These are phyloP conservation scores for Pestalotiopsis sp. DNA, from an alignment of 2,329 filamentous ascomycete species.

Conservation along the genomic window DNA sequence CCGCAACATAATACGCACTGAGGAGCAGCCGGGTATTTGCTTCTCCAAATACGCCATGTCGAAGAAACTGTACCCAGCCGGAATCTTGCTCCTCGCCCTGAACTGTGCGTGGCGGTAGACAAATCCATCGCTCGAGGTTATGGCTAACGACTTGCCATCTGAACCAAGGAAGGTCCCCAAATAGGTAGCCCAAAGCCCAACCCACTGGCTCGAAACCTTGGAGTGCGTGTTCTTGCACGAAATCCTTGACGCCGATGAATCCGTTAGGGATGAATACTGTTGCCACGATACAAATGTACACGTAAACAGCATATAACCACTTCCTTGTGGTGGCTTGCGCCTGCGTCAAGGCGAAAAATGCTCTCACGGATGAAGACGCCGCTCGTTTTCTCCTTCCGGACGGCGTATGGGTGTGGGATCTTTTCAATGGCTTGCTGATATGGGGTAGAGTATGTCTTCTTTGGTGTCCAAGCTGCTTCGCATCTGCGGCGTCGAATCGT, in stretches of 20 bases:
- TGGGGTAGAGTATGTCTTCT: constrained; percentile 59
- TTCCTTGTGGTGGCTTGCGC: constrained; percentile 76
- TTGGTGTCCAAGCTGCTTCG: constrained; percentile 17
- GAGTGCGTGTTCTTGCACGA: constrained; percentile 71
- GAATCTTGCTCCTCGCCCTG: constrained; percentile 43
- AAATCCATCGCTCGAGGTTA: constrained; percentile 76
- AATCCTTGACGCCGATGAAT: constrained; percentile 66
- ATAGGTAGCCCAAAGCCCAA: constrained; percentile 88
- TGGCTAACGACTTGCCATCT: constrained; percentile 71
- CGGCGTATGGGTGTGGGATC: constrained; percentile 56
- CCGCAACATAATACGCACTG: constrained; percentile 70
- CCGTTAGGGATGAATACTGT: constrained; percentile 62
- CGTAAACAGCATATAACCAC: constrained; percentile 81
- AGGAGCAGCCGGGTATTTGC: constrained; percentile 83
- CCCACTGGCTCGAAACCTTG: constrained; percentile 79
- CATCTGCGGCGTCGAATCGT: constrained; percentile 16
- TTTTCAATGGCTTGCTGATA: constrained; percentile 34
- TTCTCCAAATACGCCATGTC: constrained; percentile 67
- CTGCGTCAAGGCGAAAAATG: constrained; percentile 80
- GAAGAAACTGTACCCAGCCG: constrained; percentile 69
- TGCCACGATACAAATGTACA: constrained; percentile 68
- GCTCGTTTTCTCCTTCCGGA: constrained; percentile 69
- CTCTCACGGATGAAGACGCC: constrained; percentile 65
- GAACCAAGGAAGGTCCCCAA: constrained; percentile 76
- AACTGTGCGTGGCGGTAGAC: constrained; percentile 57